A percentile compares a stretch with the other conserved stretches of the same genome.
These are phyloP conservation scores for Leucoagaricus sp. DNA, from an alignment of 1,284 basidiomycete species.

Conservation along the genomic window DNA sequence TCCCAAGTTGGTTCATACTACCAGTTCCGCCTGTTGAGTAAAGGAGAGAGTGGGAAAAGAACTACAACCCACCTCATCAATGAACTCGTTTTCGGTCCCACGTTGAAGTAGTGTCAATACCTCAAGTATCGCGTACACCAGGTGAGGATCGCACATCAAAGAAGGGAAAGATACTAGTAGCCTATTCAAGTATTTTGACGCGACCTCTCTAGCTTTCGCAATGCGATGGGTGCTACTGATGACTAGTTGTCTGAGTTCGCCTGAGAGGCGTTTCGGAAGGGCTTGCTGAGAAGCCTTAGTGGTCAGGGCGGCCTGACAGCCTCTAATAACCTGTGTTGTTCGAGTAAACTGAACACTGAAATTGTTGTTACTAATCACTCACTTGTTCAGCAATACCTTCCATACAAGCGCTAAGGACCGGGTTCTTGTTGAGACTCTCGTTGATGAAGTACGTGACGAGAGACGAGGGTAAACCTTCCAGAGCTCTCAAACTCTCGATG, in stretches of 20 bases:
- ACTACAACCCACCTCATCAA: slow-evolving; percentile 76
- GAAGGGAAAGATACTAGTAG: slow-evolving; percentile 94
- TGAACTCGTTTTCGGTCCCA: slow-evolving; percentile 89
- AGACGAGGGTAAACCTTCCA: slow-evolving; percentile 79
- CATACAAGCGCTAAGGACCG: slow-evolving; percentile 73
- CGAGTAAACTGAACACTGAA: slow-evolving; percentile 14
- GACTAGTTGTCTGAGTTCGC: slow-evolving; percentile 79
- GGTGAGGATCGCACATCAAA: slow-evolving; percentile 86
- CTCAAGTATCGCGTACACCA: slow-evolving; percentile 91
- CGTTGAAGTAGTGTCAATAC: slow-evolving; percentile 87
- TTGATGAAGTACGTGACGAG: slow-evolving; percentile 91
- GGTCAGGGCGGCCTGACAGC: slow-evolving; percentile 71
- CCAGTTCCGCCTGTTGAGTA: slow-evolving; percentile 3
- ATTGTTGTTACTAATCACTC: slow-evolving; percentile 12
- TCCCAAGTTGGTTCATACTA: slow-evolving; percentile 89
- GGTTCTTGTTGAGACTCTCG: slow-evolving; percentile 78
- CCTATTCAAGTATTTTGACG: slow-evolving; percentile 82
- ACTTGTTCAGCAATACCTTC: slow-evolving; percentile 89
- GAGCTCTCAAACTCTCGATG: slow-evolving; percentile 86
- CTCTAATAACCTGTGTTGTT: slow-evolving; percentile 77
- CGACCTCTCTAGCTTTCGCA: slow-evolving; percentile 78
- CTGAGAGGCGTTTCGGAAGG: slow-evolving; percentile 71
- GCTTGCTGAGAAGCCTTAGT: slow-evolving; percentile 78
- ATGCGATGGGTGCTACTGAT: slow-evolving; percentile 85
- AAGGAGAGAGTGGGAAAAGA: not conserved